phyloP scores from a whole-genome alignment of 805 yeast species.

The Candida broadrunensis region DNA sequence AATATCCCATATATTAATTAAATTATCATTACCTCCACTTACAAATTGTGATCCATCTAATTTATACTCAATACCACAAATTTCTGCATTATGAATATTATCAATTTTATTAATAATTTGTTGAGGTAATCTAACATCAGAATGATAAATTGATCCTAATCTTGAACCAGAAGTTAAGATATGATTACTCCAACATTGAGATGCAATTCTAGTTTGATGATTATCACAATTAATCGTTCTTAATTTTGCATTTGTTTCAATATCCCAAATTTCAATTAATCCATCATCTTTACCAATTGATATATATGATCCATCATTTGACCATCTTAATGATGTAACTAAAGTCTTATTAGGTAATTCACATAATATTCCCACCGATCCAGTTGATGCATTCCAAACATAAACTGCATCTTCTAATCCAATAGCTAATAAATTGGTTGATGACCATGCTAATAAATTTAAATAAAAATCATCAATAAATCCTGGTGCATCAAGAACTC shows the following conservation, averaged over 20 bases:
- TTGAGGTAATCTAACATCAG: conserved; percentile 82
- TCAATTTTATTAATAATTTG: conserved; percentile 63
- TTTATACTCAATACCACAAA: conserved; percentile 88
- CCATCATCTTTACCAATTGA: conserved; percentile 86
- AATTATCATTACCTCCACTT: conserved; percentile 91
- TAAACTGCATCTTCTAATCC: conserved; percentile 83
- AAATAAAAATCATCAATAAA: conserved; percentile 88
- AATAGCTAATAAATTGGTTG: conserved; percentile 76
- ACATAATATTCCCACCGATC: conserved; percentile 67
- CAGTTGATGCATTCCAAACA: conserved; percentile 88
- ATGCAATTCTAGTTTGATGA: conserved; percentile 65
- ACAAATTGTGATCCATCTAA: conserved; percentile 82
- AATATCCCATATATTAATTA: conserved; percentile 91
- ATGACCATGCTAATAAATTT: conserved; percentile 85
- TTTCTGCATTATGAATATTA: conserved; percentile 71
- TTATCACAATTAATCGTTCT: conserved; percentile 76
- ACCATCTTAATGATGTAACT: conserved; percentile 82
- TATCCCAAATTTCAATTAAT: conserved; percentile 88
- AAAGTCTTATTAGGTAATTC: conserved; percentile 47
- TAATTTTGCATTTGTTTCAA: conserved; percentile 67
- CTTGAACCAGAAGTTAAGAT: conserved; percentile 83
- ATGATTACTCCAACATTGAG: conserved; percentile 83
- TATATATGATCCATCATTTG: conserved; percentile 83
- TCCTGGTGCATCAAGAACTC: conserved; percentile 96
- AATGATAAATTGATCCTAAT: conserved; percentile 78